Evolutionary conservation across 805 yeast species (phyloP).

Genomic region (Candida michaelii): DNA sequence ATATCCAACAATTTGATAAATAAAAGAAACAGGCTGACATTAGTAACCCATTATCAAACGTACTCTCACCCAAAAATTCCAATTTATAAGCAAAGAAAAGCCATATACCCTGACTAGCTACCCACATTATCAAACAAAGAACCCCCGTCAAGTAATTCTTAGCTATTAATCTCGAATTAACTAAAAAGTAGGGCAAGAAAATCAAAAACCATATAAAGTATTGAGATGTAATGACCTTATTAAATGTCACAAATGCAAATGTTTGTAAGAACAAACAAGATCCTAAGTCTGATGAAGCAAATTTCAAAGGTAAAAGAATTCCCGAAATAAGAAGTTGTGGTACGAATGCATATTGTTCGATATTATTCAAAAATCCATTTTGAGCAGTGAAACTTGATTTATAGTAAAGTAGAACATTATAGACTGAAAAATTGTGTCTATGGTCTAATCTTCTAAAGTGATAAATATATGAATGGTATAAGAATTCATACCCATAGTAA

Average conservation of each 20-base stretch:
- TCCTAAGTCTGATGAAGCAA: conserved; percentile 31
- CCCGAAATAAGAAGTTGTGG: conserved; percentile 74
- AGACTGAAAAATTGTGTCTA: conserved; percentile 90
- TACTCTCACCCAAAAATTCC: conserved; percentile 73
- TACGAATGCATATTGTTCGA: conserved; percentile 67
- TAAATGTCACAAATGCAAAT: conserved; percentile 44
- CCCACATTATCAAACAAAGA: conserved; percentile 56
- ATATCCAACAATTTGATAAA: conserved; percentile 56
- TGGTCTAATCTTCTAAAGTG: conserved; percentile 86
- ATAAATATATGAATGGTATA: conserved; percentile 77
- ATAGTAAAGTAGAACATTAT: conserved; percentile 71
- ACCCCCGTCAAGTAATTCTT: conserved; percentile 36
- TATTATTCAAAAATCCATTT: conserved; percentile 19
- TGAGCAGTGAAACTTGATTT: conserved; percentile 39
- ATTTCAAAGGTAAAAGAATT: conserved; percentile 54
- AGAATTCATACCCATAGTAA: conserved; percentile 70
- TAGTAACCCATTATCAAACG: conserved; percentile 62
- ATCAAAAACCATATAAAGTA: conserved; percentile 94
- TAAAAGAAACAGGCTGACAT: conserved; percentile 59
- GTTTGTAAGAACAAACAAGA: conserved; percentile 42
- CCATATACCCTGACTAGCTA: conserved; percentile 74
- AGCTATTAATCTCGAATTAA: conserved; percentile 37
- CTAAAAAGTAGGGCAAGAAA: conserved; percentile 71
- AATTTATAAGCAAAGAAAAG: conserved; percentile 70
- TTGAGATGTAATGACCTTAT: conserved; percentile 82